Percentiles rank a stretch among this genome's conserved stretches.
Conservation (phyloP, 2,329 filamentous ascomycete genomes). For the Trichoderma guizhouense region DNA sequence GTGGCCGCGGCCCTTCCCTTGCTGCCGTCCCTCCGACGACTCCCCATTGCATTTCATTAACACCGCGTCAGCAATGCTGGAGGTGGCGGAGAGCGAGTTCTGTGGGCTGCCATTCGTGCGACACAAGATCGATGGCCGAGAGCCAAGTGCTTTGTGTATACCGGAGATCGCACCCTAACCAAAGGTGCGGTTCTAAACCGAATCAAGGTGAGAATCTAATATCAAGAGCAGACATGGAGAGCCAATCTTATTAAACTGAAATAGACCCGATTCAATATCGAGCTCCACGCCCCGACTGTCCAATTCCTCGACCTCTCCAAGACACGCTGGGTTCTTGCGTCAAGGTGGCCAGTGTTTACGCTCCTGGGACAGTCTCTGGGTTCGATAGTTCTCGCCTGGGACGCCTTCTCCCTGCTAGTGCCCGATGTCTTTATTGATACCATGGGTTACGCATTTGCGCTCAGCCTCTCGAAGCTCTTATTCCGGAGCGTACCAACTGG, state of each 20-base stretch:
- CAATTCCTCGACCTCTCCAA: constrained; percentile 89
- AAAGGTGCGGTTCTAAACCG: constrained; percentile 75
- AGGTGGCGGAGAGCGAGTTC: constrained; percentile 89
- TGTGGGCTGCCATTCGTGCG: constrained; percentile 92
- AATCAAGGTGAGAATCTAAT: constrained; percentile 56
- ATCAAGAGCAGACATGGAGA: background rate
- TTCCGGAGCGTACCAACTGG: constrained; percentile 79
- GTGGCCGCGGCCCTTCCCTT: background rate
- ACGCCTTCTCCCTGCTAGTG: constrained; percentile 86
- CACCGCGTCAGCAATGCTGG: constrained; percentile 72
- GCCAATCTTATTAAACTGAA: background rate
- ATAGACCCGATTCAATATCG: constrained; percentile 86
- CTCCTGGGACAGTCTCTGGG: constrained; percentile 91
- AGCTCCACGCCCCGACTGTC: constrained; percentile 76
- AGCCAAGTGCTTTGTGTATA: constrained; percentile 89
- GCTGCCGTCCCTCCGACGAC: background rate
- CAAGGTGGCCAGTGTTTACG: constrained; percentile 88
- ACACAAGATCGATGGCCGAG: constrained; percentile 87
- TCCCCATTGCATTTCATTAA: constrained; percentile 5
- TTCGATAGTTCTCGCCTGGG: constrained; percentile 81
- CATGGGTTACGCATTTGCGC: constrained; percentile 93
- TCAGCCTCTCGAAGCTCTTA: constrained; percentile 77
- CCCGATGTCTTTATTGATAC: constrained; percentile 96
- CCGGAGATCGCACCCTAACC: constrained; percentile 84
- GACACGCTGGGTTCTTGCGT: constrained; percentile 78